Base-by-base conservation (phyloP, 176 grass and related monocot species). In the barley (Hordeum vulgare) region DNA sequence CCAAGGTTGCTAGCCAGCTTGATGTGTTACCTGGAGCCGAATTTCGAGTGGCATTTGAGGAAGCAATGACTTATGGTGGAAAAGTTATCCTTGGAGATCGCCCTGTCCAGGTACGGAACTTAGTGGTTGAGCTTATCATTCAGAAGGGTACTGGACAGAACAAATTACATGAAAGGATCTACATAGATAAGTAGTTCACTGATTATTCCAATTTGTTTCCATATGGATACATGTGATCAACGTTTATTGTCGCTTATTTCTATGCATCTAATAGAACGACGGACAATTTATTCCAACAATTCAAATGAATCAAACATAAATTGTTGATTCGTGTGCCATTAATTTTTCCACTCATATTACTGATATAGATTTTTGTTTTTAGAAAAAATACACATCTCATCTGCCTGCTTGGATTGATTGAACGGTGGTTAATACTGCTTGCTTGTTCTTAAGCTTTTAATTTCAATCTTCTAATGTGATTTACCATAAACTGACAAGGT, bases 71-170 rank as follows among this genome's bases (percentile, higher is more conserved):
- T 81, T 94, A 95, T 87, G 93, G 96, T 12, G 90, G 89, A 61
- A 91, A 86, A 89, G 89, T 98, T 81, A 86, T 96, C 65, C 91
- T 98, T 77, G 96, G 96, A 60, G 96, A 98, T 74, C 91, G 96
- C 62, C 96, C 93, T 89, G 91, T 98, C 68, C 91, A 98, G 63
- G 93, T 98, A 81, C 33, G 4, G 21, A 68, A 36, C 29, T 31
- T 47, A 80, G 18, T 64, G 14, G 47, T 53, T 11, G 36, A 68
- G 6, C 23, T 78, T 78, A 14, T 44, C 27, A 66, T 78, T 58
- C 42, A 41, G 15, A 85, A 44, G 25, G 33, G 33, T 40, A 66
- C 14, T 27, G 3, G 31, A 29, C 3, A 1, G 9, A 37, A 49
- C 9, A 1, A 74, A 18, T 71, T 26, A 57, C 14, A 58, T 27